Conservation (phyloP, 768 basidiomycete species). For the Rhodotorula toruloides region DNA sequence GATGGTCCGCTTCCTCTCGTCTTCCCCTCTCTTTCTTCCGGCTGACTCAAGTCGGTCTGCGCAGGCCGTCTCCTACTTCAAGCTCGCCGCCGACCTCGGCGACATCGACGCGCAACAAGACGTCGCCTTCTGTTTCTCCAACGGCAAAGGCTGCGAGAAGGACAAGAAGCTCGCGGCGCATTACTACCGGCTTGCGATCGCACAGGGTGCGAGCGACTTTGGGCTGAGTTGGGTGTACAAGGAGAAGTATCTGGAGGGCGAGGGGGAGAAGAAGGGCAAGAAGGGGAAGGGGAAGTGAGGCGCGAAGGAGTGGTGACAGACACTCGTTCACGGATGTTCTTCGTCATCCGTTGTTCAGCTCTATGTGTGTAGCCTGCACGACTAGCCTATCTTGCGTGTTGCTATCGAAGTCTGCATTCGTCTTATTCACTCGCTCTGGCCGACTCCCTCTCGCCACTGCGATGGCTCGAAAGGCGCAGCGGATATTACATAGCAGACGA, state of each 20-base stretch:
- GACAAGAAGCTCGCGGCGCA: slow-evolving; percentile 74
- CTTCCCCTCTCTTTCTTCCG: slow-evolving; percentile 51
- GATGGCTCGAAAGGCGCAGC: no score
- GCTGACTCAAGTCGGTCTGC: neutral
- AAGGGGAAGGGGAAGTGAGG: neutral
- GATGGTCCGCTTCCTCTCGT: slow-evolving; percentile 52
- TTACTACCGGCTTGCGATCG: slow-evolving; percentile 82
- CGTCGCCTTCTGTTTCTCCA: slow-evolving; percentile 75
- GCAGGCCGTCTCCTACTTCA: slow-evolving; percentile 56
- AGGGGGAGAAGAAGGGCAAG: neutral
- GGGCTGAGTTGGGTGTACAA: slow-evolving; percentile 57
- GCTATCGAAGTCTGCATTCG: no score
- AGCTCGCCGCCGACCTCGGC: slow-evolving; percentile 73
- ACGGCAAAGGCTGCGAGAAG: slow-evolving; percentile 84
- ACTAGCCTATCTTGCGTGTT: no score
- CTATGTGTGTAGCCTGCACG: no score
- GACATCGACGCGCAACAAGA: slow-evolving; percentile 83
- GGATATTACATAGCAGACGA: no score
- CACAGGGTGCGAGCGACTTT: slow-evolving; percentile 28
- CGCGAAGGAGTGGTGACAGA: no score
- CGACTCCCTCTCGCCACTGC: no score
- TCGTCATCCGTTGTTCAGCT: no score
- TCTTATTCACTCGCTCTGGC: no score
- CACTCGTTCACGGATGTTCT: no score
- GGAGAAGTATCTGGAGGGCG: slow-evolving; percentile 59